phyloP scores from a whole-genome alignment of 1,139 yeast genomes.

The Magnusiomyces tetraspermus region DNA sequence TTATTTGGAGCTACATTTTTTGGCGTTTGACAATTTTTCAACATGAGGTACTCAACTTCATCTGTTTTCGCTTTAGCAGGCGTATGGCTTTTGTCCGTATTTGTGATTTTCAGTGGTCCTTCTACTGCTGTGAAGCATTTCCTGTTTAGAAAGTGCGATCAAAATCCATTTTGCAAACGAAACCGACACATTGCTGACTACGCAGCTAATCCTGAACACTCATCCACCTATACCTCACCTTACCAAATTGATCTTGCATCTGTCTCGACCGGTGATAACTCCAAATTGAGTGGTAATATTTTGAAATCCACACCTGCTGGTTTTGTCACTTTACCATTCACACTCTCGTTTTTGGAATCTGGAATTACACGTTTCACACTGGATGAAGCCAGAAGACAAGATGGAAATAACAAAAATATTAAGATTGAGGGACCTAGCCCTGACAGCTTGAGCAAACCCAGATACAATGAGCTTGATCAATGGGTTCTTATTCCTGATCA shows the following conservation, averaged over 20 bases:
- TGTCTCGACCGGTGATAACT: slow-evolving; percentile 29
- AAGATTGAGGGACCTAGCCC: slow-evolving; percentile 12
- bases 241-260: slow-evolving; percentile 46
- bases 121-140: slow-evolving; percentile 51
- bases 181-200: slow-evolving; percentile 60
- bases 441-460: slow-evolving; percentile 26
- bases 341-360: slow-evolving; percentile 45
- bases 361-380: slow-evolving; percentile 50
- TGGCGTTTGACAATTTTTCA: slow-evolving; percentile 36
- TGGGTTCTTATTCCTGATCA: slow-evolving; percentile 43
- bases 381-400: slow-evolving; percentile 47
- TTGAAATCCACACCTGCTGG: slow-evolving; percentile 23
- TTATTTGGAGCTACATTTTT: neutral
- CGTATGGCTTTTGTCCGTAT: neutral
- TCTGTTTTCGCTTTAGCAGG: neutral
- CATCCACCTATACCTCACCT: slow-evolving; percentile 33
- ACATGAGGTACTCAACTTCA: neutral
- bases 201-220: slow-evolving; percentile 26
- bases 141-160: slow-evolving; percentile 69
- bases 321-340: slow-evolving; percentile 42
- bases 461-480: slow-evolving; percentile 52
- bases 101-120: slow-evolving; percentile 6
- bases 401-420: slow-evolving; percentile 25
- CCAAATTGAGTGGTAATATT: slow-evolving; percentile 36
- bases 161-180: slow-evolving; percentile 78